Percentiles rank a stretch among this genome's conserved stretches.
phyloP scores from a whole-genome alignment of 371 early-diverging fungal genomes.

The Choanephora cucurbitarum region DNA sequence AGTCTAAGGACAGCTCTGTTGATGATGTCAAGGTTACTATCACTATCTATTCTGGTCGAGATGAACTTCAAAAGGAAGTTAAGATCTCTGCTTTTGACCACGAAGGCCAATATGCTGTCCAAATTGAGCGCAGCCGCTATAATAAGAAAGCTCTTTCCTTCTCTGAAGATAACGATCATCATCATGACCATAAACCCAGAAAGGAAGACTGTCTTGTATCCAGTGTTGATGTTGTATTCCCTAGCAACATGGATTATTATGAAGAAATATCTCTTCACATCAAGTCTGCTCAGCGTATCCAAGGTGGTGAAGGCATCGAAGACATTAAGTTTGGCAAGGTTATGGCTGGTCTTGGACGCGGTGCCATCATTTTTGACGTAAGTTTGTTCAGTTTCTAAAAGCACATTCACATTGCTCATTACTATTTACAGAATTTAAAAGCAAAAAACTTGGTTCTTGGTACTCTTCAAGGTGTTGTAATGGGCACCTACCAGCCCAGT shows the following conservation, averaged over 20 bases:
- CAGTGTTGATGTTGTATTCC: conserved; percentile 27
- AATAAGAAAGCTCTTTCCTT: neutral
- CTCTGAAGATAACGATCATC: neutral
- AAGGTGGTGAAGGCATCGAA: conserved; percentile 15
- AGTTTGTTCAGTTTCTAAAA: neutral
- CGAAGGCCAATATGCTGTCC: conserved; percentile 32
- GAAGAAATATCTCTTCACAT: conserved; percentile 21
- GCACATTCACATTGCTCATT: neutral
- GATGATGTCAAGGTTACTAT: conserved; percentile 25
- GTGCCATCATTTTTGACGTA: conserved; percentile 33
- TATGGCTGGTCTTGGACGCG: conserved; percentile 26
- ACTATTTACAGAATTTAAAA: conserved; percentile 15
- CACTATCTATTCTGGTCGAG: conserved; percentile 21
- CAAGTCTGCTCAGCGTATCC: conserved; percentile 15
- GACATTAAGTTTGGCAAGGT: conserved; percentile 26
- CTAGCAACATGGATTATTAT: conserved; percentile 21
- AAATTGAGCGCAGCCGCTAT: conserved; percentile 27
- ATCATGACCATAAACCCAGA: conserved; percentile 3
- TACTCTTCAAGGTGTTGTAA: conserved; percentile 25
- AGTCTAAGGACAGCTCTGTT: conserved; percentile 15
- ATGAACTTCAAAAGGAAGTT: conserved; percentile 19
- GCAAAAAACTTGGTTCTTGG: conserved; percentile 29
- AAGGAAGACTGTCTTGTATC: conserved; percentile 28
- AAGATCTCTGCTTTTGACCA: conserved; percentile 29
- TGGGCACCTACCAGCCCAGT: conserved; percentile 29